phyloP scores from a whole-genome alignment of 768 basidiomycete species.

The Tremella fuciformis region DNA sequence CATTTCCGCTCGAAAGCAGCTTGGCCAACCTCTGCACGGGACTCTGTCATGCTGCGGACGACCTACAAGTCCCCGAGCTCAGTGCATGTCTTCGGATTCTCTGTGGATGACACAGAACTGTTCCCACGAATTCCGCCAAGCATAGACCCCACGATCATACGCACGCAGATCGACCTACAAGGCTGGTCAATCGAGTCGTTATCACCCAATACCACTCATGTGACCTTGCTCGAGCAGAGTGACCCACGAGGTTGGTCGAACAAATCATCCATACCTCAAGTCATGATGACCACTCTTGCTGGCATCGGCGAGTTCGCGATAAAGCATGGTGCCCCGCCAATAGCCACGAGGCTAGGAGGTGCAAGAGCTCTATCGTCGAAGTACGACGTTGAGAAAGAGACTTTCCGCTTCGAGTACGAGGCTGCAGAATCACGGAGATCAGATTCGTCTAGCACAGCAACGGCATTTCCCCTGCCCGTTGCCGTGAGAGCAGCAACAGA shows the following conservation, averaged over 20 bases:
- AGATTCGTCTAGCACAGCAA: constrained; percentile 42
- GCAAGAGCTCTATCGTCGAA: constrained; percentile 70
- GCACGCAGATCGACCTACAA: constrained; percentile 95
- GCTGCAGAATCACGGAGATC: constrained; percentile 51
- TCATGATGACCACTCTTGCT: constrained; percentile 83
- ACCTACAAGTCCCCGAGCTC: constrained; percentile 95
- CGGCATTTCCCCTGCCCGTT: constrained; percentile 42
- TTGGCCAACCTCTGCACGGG: constrained; percentile 89
- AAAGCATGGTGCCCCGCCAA: constrained; percentile 89
- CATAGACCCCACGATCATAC: constrained; percentile 73
- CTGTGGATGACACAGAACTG: constrained; percentile 80
- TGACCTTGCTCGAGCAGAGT: constrained; percentile 91
- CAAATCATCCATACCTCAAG: constrained; percentile 87
- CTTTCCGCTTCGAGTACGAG: constrained; percentile 78
- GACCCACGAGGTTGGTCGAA: constrained; percentile 97
- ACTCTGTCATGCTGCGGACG: constrained; percentile 85
- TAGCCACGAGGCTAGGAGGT: constrained; percentile 74
- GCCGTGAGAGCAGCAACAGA: constrained; percentile 53
- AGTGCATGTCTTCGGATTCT: constrained; percentile 92
- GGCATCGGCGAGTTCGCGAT: constrained; percentile 95
- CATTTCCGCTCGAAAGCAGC: constrained; percentile 84
- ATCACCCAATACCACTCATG: constrained; percentile 88
- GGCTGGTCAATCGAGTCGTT: constrained; percentile 96
- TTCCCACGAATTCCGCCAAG: constrained; percentile 65
- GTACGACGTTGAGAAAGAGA: constrained; percentile 82